Base-by-base conservation (phyloP, 2,329 filamentous ascomycete species). In the Talaromyces piceae region DNA sequence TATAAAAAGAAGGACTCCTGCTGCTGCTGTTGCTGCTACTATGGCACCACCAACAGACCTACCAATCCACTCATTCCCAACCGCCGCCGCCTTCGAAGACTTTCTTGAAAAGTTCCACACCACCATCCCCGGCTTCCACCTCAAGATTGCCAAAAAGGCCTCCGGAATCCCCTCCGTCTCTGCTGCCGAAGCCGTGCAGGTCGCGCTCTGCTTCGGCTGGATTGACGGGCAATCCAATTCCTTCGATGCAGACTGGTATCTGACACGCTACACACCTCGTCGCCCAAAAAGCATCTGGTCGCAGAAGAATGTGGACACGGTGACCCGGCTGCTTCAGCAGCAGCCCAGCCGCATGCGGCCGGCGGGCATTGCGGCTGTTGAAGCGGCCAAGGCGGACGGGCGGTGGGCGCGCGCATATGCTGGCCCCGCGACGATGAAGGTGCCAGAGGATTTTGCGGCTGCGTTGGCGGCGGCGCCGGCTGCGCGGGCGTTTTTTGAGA, bases 131-230 rank as follows among this genome's bases (percentile, higher is more conserved):
- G 75, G 74, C 0, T 56, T 79, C 48, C 76, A 77, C 67, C 64
- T 80, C 13, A 70, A 74, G 47, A 65, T 79, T 22, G 69, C 70
- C 44, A 80, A 80, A 52, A 80, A 77, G 52, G 51, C 62, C 18
- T 70, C 71, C 1, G 60, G 63, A 3, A 63, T 71, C n/a, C 55
- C 67, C 1, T 75, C 76, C 0, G 63, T 81, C 12, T 73, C 71
- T 13, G 60, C 71, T 59, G 53, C 66, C 5, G 63, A 81, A 59
- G 80, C 80, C 1, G 70, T 83, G 16, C 76, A 82, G 59, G 64
- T 71, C 28, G 79, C 80, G 1, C 69, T 84, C 5, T 83, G 80
- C 61, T 78, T 77, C 58, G 81, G 81, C 39, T 84, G 81, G 80
- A 84, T 83, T 51, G 80, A 84, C 60, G 78, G 80, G 0, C 78